Evolutionary conservation across 2,329 filamentous ascomycete genomes (phyloP), one percentile per base, ranked within the genome.

Genomic region (Ceratocystis ficicola): DNA sequence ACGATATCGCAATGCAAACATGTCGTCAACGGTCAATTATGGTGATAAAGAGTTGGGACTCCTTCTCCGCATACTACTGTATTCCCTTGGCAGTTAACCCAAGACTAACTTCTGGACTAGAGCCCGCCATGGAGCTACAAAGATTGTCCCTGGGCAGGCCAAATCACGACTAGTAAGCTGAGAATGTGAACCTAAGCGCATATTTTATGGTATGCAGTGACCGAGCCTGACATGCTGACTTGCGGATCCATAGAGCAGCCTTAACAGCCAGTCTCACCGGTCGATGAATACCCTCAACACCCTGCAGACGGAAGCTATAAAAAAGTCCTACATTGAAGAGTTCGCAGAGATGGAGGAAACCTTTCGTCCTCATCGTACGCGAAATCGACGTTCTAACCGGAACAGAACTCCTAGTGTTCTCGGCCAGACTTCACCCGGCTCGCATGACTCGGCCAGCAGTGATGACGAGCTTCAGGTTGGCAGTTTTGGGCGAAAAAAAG

Each of bases 401-500:
- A 22, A 22, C 20, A 17, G 15, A 10, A 59, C 55, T 15, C 15
- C 55, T n/a, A 65, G 63, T 41, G 48, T 10, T 15, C 20, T 52
- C 3, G 30, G n/a, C 41, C 32, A 32, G 15, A 15, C n/a, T 25
- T 32, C 41, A 5, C 52, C 52, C 5, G 41, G 44, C 48, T 17
- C 32, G 7, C 44, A 30, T 15, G 52, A 46, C 12, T 48, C 46
- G 46, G 22, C 50, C 32, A 66, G 62, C 41, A 62, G 62, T 44
- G 41, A 32, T 32, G 65, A 66, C 36, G 65, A 66, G 48, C 65
- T 66, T 20, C 65, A 66, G 48, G 59, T 5, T 22, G 22, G 25
- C 10, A 30, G 15, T 10, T 17, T 25, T 30, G 15, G 44, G 15
- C 6, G 12, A 5, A 7, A 17, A 20, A 52, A 52, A 63, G 62